phyloP scores from a whole-genome alignment of 2,329 filamentous ascomycete genomes.

The Colletotrichum chrysophilum region DNA sequence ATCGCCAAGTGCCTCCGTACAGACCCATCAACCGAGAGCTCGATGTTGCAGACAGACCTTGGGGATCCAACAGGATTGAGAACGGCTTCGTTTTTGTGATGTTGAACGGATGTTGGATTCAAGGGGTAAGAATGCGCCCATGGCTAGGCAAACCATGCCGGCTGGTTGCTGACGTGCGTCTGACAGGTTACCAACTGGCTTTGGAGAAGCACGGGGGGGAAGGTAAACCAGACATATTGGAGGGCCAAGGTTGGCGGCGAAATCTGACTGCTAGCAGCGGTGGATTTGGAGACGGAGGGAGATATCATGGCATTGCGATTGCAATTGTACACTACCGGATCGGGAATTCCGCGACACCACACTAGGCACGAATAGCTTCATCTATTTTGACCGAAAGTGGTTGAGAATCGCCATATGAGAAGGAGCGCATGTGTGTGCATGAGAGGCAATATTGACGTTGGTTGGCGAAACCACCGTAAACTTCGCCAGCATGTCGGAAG shows the following conservation, averaged over 20 bases:
- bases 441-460: background rate
- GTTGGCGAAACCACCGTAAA: background rate
- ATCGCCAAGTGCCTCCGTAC: constrained; percentile 28
- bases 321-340: background rate
- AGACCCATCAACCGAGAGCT: constrained; percentile 24
- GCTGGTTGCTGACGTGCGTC: background rate
- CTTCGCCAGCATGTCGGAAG: background rate
- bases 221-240: constrained; percentile 51
- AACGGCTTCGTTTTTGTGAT: constrained; percentile 26
- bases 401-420: background rate
- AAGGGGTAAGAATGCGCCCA: background rate
- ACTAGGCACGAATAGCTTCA: background rate
- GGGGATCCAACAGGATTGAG: constrained; percentile 23
- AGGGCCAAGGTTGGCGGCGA: constrained; percentile 61
- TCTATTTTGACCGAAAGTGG: background rate
- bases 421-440: background rate
- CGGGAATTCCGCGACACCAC: background rate
- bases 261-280: constrained; percentile 32
- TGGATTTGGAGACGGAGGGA: background rate
- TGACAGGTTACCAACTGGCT: constrained; percentile 13
- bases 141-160: background rate
- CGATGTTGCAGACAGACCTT: constrained; percentile 23
- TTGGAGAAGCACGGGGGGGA: constrained; percentile 24
- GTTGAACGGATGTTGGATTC: constrained; percentile 26
- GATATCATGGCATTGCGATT: background rate